Evolutionary conservation across 805 yeast genomes (phyloP), one percentile per base, ranked within the genome.

Genomic region (Ogataea kodamae): DNA sequence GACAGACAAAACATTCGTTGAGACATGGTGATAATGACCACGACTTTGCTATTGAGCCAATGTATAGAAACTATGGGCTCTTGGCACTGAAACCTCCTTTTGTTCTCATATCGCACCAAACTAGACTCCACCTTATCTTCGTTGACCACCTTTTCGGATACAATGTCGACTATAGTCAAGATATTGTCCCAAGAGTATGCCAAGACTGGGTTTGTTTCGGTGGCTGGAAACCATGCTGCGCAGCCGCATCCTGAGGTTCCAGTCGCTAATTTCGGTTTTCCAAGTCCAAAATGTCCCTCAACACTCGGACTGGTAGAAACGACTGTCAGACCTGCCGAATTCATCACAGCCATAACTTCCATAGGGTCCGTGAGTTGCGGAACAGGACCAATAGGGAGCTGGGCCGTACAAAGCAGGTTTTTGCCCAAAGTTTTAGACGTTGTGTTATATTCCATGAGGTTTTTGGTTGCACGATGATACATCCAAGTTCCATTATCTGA

Each of bases 171-270:
- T 2, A 85, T 49, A 0, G 78, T 74, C 33, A 84, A 47, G 6
- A 67, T 63, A 39, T 78, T 76, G n/a, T 74, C 65, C 82, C 87
- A 82, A 22, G 83, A 66, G 43, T 78, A 83, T 0, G 83, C 89
- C 25, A 85, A 54, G 39, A 68, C 59, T 0, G 86, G 73, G 10
- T 43, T 44, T 20, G 36, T 39, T 7, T 48, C 48, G 3, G 63
- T 56, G 8, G 69, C 71, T 0, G 92, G 92, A 45, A 65, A 78
- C 92, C 90, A 81, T 10, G 71, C 57, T 6, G 78, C 49, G 39
- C 73, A 64, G 0, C 79, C 83, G 7, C 67, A 46, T 17, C 59
- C 34, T 0, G 61, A 63, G 0, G 59, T 27, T 4, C 46, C 49
- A 15, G 59, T 47, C 6, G 57, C 42, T 1, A 50, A 50, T 32